These are phyloP conservation scores for Salicornia ramosissima DNA, from an alignment of 148 eudicot genomes.

Conservation along the genomic window DNA sequence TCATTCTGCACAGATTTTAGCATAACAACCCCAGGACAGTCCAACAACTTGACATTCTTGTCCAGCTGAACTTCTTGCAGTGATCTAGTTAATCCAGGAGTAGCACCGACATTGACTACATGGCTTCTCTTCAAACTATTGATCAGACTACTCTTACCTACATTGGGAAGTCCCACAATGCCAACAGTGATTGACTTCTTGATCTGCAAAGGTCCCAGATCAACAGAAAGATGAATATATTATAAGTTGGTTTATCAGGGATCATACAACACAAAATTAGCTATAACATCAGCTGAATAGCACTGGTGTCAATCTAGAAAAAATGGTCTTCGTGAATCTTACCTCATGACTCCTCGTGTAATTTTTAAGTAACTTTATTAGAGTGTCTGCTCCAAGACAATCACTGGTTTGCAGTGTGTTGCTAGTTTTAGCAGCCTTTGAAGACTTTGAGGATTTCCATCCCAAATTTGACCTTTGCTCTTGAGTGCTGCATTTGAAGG, in stretches of 20 bases:
- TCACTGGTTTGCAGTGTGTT: conserved; percentile 78
- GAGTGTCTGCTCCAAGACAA: conserved; percentile 95
- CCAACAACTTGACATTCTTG: conserved; percentile 84
- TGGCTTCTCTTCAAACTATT: conserved; percentile 95
- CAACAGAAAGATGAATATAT: background rate
- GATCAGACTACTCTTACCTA: conserved; percentile 96
- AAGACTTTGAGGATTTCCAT: conserved; percentile 75
- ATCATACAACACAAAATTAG: background rate
- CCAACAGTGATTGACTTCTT: conserved; percentile 92
- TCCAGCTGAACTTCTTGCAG: conserved; percentile 97
- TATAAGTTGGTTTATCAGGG: background rate
- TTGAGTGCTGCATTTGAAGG: conserved; percentile 97
- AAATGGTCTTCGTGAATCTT: background rate
- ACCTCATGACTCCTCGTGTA: conserved; percentile 98
- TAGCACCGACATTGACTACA: conserved; percentile 88
- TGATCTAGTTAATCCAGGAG: conserved; percentile 93
- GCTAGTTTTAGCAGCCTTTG: conserved; percentile 56
- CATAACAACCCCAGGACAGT: conserved; percentile 98
- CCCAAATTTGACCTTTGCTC: conserved; percentile 78
- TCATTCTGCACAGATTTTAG: conserved; percentile 69
- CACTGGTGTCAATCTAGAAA: background rate
- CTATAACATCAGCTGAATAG: background rate
- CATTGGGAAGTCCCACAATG: conserved; percentile 88
- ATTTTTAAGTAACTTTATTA: conserved; percentile 78
- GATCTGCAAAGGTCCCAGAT: conserved; percentile 42